Conservation (phyloP, 495 filamentous ascomycete genomes). For the Cercophora sp. region DNA sequence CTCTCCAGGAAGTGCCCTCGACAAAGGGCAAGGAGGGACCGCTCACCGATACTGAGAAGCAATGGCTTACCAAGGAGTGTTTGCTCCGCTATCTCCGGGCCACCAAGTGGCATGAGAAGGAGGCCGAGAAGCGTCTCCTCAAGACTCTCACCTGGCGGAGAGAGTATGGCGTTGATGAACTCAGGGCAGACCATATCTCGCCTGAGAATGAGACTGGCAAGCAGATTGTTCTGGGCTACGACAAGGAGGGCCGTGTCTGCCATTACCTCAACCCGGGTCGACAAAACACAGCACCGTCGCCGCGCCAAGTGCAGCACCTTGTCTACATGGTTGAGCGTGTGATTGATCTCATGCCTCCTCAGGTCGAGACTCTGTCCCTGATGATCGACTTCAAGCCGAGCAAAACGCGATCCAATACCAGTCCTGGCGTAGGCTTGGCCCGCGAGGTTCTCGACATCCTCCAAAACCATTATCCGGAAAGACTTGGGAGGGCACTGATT, state of each 20-base stretch:
- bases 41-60: slow-evolving; percentile 72
- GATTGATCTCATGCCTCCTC: slow-evolving; percentile 80
- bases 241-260: slow-evolving; percentile 77
- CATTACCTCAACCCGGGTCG: slow-evolving; percentile 82
- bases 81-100: slow-evolving; percentile 89
- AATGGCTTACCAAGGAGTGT: slow-evolving; percentile 90
- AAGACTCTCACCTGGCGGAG: slow-evolving; percentile 81
- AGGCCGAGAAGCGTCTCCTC: slow-evolving; percentile 73
- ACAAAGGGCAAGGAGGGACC: slow-evolving; percentile 59
- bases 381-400: slow-evolving; percentile 77
- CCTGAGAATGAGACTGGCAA: slow-evolving; percentile 95
- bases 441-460: slow-evolving; percentile 79
- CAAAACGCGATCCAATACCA: slow-evolving; percentile 69
- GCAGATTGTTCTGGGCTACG: slow-evolving; percentile 82
- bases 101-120: slow-evolving; percentile 78
- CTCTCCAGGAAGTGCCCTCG: slow-evolving; percentile 68
- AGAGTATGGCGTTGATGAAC: slow-evolving; percentile 71
- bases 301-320: slow-evolving; percentile 89
- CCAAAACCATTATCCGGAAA: slow-evolving; percentile 91
- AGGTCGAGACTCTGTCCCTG: slow-evolving; percentile 79
- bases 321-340: slow-evolving; percentile 92
- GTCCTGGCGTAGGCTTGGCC: slow-evolving; percentile 69
- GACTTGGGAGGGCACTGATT: slow-evolving; percentile 82
- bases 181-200: slow-evolving; percentile 79
- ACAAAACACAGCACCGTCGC: slow-evolving; percentile 86